Evolutionary conservation across 73 alveolate genomes (phyloP), one percentile per base, ranked within the genome.

Genomic region (Effrenium voratum): DNA sequence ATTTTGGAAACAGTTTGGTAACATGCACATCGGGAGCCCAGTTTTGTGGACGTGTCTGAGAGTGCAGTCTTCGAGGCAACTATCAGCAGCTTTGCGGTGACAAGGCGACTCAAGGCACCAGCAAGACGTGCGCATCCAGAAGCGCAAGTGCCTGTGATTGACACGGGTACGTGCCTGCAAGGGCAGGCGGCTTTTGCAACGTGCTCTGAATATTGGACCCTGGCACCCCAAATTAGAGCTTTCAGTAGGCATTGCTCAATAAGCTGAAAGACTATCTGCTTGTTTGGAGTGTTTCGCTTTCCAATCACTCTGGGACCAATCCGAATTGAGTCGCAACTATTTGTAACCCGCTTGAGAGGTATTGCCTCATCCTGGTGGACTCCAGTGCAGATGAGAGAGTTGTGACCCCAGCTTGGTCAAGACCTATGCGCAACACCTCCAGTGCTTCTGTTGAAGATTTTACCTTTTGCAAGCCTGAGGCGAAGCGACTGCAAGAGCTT

Each of bases 281-380:
- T n/a, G n/a, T n/a, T n/a, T n/a, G n/a, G n/a, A n/a, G n/a, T n/a
- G n/a, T n/a, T n/a, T n/a, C n/a, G n/a, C n/a, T n/a, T n/a, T n/a
- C n/a, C n/a, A n/a, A n/a, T n/a, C n/a, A n/a, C n/a, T n/a, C n/a
- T n/a, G n/a, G n/a, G n/a, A n/a, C n/a, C n/a, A n/a, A n/a, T n/a
- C n/a, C n/a, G n/a, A n/a, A n/a, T n/a, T n/a, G n/a, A n/a, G n/a
- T n/a, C n/a, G n/a, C n/a, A n/a, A n/a, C n/a, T n/a, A n/a, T n/a
- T n/a, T n/a, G n/a, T n/a, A n/a, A 2, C 5, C 49, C 36, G 49
- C 49, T 2, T 40, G 28, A 70, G 73, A 90, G 97, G 97, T 90
- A 90, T 75, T 90, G 97, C 97, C 41, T 90, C 76, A 66, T 90
- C 66, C 80, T 90, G 88, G 97, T 90, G 97, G 97, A 90, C 76